Percentiles rank a stretch among this genome's conserved stretches.
These are phyloP conservation scores for Trichoderma asperellum DNA, from an alignment of 2,329 filamentous ascomycete species.

Conservation along the genomic window DNA sequence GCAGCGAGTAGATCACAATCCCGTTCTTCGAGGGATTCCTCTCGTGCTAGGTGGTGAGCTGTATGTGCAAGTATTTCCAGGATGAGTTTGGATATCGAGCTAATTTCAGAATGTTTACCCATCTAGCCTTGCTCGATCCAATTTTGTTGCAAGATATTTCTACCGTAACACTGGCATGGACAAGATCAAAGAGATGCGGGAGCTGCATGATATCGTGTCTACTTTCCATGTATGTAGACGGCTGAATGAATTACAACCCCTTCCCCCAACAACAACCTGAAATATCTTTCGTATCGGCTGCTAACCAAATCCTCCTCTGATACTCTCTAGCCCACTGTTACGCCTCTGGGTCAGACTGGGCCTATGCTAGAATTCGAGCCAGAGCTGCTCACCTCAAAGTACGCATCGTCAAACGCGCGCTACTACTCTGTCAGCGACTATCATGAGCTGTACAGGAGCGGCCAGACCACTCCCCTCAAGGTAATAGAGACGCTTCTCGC, in stretches of 20 bases:
- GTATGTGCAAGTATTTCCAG: slow-evolving; percentile 45
- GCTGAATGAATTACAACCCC: background rate
- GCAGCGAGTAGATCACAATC: slow-evolving; percentile 61
- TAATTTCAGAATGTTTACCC: background rate
- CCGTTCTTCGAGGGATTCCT: slow-evolving; percentile 67
- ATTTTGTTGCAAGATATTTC: slow-evolving; percentile 64
- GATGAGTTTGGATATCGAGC: background rate
- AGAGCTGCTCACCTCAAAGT: slow-evolving; percentile 47
- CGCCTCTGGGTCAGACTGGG: slow-evolving; percentile 50
- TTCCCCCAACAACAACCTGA: too few relatives aligned
- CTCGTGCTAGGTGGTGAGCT: slow-evolving; percentile 65
- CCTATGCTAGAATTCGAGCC: slow-evolving; percentile 48
- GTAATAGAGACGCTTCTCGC: slow-evolving; percentile 74
- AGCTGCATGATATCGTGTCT: slow-evolving; percentile 50
- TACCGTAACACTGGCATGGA: slow-evolving; percentile 70
- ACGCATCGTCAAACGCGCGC: slow-evolving; percentile 49
- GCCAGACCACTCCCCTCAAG: slow-evolving; percentile 70
- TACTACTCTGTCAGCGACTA: slow-evolving; percentile 78
- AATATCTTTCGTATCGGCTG: background rate
- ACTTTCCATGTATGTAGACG: slow-evolving; percentile 53
- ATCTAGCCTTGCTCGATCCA: slow-evolving; percentile 61
- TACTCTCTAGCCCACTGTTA: slow-evolving; percentile 57
- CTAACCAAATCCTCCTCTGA: background rate
- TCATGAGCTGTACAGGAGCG: slow-evolving; percentile 71
- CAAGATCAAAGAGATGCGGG: slow-evolving; percentile 50